These are phyloP conservation scores for Spatholobus suberectus DNA, from an alignment of 306 rosid genomes.

Conservation along the genomic window DNA sequence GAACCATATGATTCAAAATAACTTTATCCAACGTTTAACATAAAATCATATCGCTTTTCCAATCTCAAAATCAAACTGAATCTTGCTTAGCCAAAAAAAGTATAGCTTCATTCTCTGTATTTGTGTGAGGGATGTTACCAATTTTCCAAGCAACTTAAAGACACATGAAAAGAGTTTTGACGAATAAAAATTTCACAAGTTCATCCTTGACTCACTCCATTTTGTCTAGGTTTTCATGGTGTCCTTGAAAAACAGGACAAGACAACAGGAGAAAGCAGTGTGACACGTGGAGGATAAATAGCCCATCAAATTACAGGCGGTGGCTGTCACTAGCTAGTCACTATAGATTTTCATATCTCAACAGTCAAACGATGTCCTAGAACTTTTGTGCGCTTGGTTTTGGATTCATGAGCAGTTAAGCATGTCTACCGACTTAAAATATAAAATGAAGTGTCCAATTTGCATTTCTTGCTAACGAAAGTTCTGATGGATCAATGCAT, in stretches of 20 bases:
- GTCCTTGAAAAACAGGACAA: slow-evolving; percentile 19
- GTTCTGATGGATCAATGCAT: background rate
- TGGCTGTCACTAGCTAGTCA: background rate
- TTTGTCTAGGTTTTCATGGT: background rate
- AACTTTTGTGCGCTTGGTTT: background rate
- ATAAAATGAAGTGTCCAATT: background rate
- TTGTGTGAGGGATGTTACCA: background rate
- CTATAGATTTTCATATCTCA: slow-evolving; percentile 37
- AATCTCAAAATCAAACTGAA: background rate
- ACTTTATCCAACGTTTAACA: background rate
- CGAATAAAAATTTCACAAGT: slow-evolving; percentile 24
- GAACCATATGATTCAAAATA: slow-evolving; percentile 23
- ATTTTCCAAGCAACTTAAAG: background rate
- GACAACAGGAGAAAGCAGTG: background rate
- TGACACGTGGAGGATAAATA: background rate
- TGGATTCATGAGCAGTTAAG: background rate
- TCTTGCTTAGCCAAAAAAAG: background rate
- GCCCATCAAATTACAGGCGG: slow-evolving; percentile 28
- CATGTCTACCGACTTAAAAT: background rate
- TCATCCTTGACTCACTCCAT: slow-evolving; percentile 1
- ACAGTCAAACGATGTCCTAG: background rate
- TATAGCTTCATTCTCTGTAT: background rate
- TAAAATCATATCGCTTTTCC: background rate
- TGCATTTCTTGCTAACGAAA: background rate
- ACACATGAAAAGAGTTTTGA: slow-evolving; percentile 24